These are phyloP conservation scores for Coemansia sp. DNA, from an alignment of 192 early-diverging fungal species.

Conservation along the genomic window DNA sequence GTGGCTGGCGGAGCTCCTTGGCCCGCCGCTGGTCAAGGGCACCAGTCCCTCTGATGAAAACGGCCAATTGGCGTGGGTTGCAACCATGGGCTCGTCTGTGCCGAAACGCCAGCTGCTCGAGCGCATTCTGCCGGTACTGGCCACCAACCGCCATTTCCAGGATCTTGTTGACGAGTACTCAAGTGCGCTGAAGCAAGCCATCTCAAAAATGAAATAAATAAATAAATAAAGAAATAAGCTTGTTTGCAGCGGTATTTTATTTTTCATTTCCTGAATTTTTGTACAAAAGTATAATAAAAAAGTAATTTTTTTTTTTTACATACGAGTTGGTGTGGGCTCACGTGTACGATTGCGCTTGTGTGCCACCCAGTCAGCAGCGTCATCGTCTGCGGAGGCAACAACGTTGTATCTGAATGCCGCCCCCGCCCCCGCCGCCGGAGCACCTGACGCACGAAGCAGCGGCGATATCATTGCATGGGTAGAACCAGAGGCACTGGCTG, in stretches of 20 bases:
- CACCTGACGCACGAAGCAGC: not conserved
- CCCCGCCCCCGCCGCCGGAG: not conserved
- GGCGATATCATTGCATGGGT: not conserved
- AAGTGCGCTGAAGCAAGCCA: constrained; percentile 11
- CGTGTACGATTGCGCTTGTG: constrained; percentile 44
- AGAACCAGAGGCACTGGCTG: not conserved
- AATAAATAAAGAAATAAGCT: not conserved
- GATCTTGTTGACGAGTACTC: constrained; percentile 61
- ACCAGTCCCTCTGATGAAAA: not conserved
- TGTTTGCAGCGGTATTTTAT: too few species aligned
- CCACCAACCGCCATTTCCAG: constrained; percentile 67
- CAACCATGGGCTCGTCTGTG: constrained; percentile 37
- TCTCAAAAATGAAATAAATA: not conserved
- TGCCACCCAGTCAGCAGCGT: constrained; percentile 9
- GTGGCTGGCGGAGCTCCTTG: constrained; percentile 45
- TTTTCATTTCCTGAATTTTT: too few species aligned
- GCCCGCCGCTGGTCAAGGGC: constrained; percentile 26
- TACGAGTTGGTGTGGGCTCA: constrained; percentile 36
- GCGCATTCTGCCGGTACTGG: constrained; percentile 66
- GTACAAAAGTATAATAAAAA: not conserved
- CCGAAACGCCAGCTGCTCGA: constrained; percentile 67
- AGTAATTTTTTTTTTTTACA: not conserved
- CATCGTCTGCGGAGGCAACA: not conserved
- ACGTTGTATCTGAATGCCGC: not conserved
- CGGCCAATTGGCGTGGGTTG: not conserved